Base-by-base conservation (phyloP, 148 eudicot species). In the Silene uniflora region DNA sequence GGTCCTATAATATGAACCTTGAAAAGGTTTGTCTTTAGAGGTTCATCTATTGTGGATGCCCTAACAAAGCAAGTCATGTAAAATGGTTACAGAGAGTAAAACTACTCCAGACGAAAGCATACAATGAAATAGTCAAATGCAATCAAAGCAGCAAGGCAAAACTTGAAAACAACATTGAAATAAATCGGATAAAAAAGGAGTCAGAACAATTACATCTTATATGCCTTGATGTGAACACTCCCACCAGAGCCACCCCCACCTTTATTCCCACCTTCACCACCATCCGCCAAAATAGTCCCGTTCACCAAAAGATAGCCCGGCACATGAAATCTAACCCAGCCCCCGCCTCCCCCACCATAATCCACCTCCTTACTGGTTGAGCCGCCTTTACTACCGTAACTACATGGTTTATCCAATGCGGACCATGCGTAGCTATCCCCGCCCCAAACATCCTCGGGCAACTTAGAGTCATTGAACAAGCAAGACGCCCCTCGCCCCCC, bases 211-310 rank as follows among this genome's bases (percentile, higher is more conserved):
- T 90, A 95, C 98, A 95, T 92, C 78, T 84, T 91, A 80, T 79
- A 64, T 62, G 97, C 96, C 72, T 76, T 79, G 83, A 95, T 84
- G 80, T 79, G 87, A 76, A 95, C 83, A 79, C 99, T 95, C 58
- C 99, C 99, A 73, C 99, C 99, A 54, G 99, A 95, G 10, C 99
- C 99, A 71, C 99, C 99, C 62, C 99, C 99, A 5, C 99, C 99
- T 75, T 82, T 88, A 49, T 81, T 73, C 56, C 97, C 92, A 4
- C 91, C 98, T 72, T 86, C 87, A 60, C 91, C 99, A 3, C 99
- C 99, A 83, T 92, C 96, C n/a, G 98, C 93, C 85, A 91, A 79
- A 72, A 95, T 75, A 21, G 80, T 78, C 54, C 92, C 93, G 77
- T 95, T 89, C 79, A 92, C 88, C 85, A 90, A 91, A 61, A 91